Evolutionary conservation across 345 rosid genomes (phyloP), one percentile per base, ranked within the genome.

Genomic region (Carallia brachiata): DNA sequence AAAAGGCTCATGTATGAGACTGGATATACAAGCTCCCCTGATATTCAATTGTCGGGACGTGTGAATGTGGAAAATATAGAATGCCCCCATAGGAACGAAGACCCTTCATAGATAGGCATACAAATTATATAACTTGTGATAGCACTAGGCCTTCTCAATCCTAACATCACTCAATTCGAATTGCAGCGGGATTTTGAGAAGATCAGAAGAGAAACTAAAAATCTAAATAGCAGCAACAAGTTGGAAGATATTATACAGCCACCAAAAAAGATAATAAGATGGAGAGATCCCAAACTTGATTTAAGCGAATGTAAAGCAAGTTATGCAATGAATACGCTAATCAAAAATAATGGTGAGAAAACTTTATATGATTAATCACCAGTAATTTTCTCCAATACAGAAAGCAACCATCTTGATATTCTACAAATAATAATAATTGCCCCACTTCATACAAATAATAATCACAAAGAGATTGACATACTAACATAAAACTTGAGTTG

Each of bases 181-280:
- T 18, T 13, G 32, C 39, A 48, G 52, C 31, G 40, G 50, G 32
- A 52, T n/a, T 16, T 56, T 9, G 40, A 59, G 6, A 7, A 10
- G 67, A 36, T 70, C 64, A 28, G 10, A 63, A 19, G 13, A 48
- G 60, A 65, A 68, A 59, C 34, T 52, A 62, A 52, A 44, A 70
- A 40, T 52, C 54, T 13, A 40, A 67, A 52, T 18, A 62, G 63
- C 19, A 28, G 17, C 32, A 65, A 60, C 50, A 32, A 37, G 28
- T 1, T 36, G 37, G 62, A 31, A 40, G 60, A 52, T 34, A 61
- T 31, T 3, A 66, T 19, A 62, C 31, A 40, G 40, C 7, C 50
- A 31, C 30, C 37, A 55, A 30, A 32, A 53, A 62, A 56, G 34
- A 32, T 62, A 60, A 59, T 8, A 34, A 15, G 36, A 6, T 1